Evolutionary conservation across 805 yeast genomes (phyloP).

Genomic region (Metschnikowia bowlesiae): DNA sequence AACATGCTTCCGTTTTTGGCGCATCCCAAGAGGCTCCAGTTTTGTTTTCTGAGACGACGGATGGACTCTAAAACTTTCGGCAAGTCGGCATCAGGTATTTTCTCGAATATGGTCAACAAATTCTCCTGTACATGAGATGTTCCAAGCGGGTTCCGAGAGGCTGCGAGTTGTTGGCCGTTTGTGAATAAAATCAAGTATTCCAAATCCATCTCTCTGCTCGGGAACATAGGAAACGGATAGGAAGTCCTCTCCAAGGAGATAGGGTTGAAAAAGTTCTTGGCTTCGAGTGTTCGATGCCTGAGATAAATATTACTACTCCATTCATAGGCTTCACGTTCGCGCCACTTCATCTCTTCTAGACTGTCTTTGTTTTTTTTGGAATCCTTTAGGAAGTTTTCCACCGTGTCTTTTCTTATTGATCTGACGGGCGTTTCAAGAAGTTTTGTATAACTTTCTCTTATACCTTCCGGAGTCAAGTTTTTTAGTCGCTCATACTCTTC

Average conservation of each 20-base stretch:
- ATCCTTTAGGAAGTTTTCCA: constrained; percentile 41
- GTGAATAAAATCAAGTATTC: constrained; percentile 30
- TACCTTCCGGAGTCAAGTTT: constrained; percentile 16
- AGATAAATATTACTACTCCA: constrained; percentile 40
- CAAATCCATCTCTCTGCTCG: constrained; percentile 9
- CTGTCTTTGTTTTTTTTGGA: constrained; percentile 39
- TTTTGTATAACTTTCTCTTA: constrained; percentile 13
- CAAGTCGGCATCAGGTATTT: constrained; percentile 32
- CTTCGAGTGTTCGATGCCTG: constrained; percentile 38
- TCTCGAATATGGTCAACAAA: constrained; percentile 36
- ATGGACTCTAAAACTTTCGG: constrained; percentile 32
- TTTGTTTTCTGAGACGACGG: constrained; percentile 38
- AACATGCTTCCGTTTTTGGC: constrained; percentile 22
- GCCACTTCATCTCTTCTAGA: constrained; percentile 42
- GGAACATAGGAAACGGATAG: constrained; percentile 15
- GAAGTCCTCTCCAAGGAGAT: constrained; percentile 11
- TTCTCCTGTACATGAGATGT: constrained; percentile 35
- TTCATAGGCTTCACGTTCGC: constrained; percentile 49
- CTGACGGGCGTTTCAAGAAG: neutral
- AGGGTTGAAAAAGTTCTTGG: constrained; percentile 46
- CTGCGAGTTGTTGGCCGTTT: constrained; percentile 32
- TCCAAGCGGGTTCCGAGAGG: constrained; percentile 39
- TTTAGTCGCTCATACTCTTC: constrained; percentile 14
- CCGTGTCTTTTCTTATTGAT: constrained; percentile 7
- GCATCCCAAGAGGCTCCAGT: constrained; percentile 56